Evolutionary conservation across 306 rosid species (phyloP), one percentile per base, ranked within the genome.

Genomic region (Canavalia gladiata): DNA sequence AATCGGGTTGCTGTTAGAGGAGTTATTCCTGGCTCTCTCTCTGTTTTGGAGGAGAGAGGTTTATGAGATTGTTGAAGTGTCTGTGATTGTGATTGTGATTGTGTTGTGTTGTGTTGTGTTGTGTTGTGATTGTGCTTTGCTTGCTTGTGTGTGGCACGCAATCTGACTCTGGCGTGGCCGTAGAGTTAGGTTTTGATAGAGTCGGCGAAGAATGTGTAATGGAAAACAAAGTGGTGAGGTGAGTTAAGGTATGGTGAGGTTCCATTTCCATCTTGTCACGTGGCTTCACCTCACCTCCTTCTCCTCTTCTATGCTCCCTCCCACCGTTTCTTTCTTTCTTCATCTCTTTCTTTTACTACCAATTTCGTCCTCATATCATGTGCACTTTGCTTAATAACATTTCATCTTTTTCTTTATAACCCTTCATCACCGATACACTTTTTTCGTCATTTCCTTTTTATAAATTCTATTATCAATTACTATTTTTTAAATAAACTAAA

Each of bases 171-270:
- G 73, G 67, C 52, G 63, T 82, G 75, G 45, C 29, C 3, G 74
- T 3, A 41, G 55, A 37, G 71, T 7, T 18, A 18, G 25, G 25
- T 30, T 60, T 62, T 47, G 39, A 62, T 31, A 35, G 82, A n/a
- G 77, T 68, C 77, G 85, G 82, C 52, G 47, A 25, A 30, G 85
- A 82, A 75, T 74, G 81, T 74, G 55, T 74, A 18, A 74, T 3
- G 66, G 46, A 58, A 45, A 30, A 33, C 58, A 18, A 75, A 58
- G 58, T 8, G 68, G 41, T 41, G 56, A 68, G 62, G 52, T 43
- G 11, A 79, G 69, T 43, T 73, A 25, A 41, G 76, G 63, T 65
- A 25, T 42, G 68, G 47, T 52, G 50, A 46, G 84, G 81, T 84
- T 77, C 83, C 74, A 49, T 75, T 75, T 75, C 18, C 50, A 29